phyloP scores from a whole-genome alignment of 2,329 filamentous ascomycete genomes.

The Paraphaeosphaeria sporulosa region DNA sequence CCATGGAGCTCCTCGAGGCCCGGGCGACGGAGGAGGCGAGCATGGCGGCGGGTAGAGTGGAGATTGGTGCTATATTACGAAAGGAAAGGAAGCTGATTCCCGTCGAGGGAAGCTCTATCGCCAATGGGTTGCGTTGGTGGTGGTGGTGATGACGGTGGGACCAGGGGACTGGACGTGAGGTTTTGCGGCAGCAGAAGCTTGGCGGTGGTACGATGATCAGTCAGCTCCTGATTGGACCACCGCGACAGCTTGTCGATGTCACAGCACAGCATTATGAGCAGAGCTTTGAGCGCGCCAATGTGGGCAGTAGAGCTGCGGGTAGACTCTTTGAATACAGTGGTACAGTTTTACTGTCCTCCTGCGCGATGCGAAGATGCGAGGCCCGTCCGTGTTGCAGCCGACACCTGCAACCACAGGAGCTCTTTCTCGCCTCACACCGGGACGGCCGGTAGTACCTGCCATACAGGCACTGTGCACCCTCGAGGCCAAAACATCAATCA shows the following conservation, averaged over 20 bases:
- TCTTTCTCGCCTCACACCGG: not conserved
- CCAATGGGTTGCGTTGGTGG: slow-evolving; percentile 48
- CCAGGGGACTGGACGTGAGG: slow-evolving; percentile 20
- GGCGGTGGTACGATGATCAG: slow-evolving; percentile 12
- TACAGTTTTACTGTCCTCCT: not conserved
- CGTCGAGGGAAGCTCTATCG: slow-evolving; percentile 45
- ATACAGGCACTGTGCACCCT: not conserved
- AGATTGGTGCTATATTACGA: slow-evolving; percentile 43
- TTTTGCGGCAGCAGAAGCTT: slow-evolving; percentile 17
- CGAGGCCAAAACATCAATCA: not conserved
- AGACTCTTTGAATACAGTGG: not conserved
- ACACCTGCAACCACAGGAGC: not conserved
- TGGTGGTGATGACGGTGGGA: slow-evolving; percentile 36
- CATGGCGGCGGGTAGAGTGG: slow-evolving; percentile 47
- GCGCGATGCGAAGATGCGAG: not conserved
- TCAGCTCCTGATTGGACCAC: slow-evolving; percentile 12
- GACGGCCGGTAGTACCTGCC: not conserved
- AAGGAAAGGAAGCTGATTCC: slow-evolving; percentile 42
- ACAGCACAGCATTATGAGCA: slow-evolving; percentile 1
- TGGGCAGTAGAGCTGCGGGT: slow-evolving; percentile 15
- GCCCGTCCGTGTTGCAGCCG: not conserved
- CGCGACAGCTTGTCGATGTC: slow-evolving; percentile 2
- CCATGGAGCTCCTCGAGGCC: slow-evolving; percentile 46
- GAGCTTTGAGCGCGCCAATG: slow-evolving; percentile 13
- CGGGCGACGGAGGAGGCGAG: slow-evolving; percentile 50